Evolutionary conservation across 108 stramenopile genomes (phyloP), one percentile per base, ranked within the genome.

Genomic region (Pseudonitzschia delicatissima): DNA sequence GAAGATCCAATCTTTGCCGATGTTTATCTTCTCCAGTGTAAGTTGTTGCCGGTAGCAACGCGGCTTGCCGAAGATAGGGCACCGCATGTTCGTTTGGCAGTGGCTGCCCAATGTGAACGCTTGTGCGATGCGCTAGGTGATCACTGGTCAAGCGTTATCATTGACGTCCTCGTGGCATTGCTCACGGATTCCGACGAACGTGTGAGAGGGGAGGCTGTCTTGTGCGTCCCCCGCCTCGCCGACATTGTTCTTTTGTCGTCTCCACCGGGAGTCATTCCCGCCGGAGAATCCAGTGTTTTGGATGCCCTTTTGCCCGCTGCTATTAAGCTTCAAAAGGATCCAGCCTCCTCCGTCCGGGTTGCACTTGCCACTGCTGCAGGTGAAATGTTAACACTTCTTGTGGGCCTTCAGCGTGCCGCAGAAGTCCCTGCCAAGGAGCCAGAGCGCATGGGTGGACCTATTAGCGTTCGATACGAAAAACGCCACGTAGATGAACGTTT

Each of bases 121-220:
- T 66, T 95, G 4, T 87, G 87, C 45, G 78, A 82, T 57, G 91
- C 93, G 15, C 62, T 95, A 27, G 93, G 93, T 11, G 91, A 88
- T 64, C 91, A 95, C 66, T 95, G 93, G 93, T 88, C 85, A 26
- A 88, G 81, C 60, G 89, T 95, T 49, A 84, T 95, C n/a, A 88
- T 91, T 70, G 93, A 95, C 69, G 82, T 92, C 20, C 74, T 95
- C 28, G 82, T 87, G 37, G 87, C 87, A 0, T 66, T 95, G 48
- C 65, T 95, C 31, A 64, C 82, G 0, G 93, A 95, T 78, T 76
- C 77, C 12, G 90, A 92, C 62, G 93, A 92, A 55, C 71, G 82
- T 20, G 93, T 95, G 57, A 65, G 93, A 48, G 82, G 86, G 44
- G 93, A 95, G 60, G 93, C 90, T 26, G 87, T 87, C 25, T 48